Conservation (phyloP, 2,329 filamentous ascomycete species). For the Hymenoscyphus repandus region DNA sequence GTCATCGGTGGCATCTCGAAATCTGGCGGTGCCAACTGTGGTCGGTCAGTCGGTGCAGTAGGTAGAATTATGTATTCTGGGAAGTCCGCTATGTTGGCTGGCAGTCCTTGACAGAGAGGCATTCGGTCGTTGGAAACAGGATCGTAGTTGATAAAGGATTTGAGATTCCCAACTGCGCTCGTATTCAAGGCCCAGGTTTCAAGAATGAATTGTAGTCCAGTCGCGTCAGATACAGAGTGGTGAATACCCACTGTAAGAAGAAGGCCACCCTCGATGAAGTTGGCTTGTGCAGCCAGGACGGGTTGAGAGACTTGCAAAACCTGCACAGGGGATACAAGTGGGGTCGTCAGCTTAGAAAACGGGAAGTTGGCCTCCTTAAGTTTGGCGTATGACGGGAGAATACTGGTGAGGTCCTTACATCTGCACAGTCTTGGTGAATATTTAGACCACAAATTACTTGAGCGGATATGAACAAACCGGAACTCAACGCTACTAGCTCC, state of each 20-base stretch:
- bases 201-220: constrained; percentile 36
- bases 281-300: constrained; percentile 44
- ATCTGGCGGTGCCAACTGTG: constrained; percentile 10
- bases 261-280: constrained; percentile 43
- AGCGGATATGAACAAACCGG: not conserved
- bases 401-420: constrained; percentile 13
- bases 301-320: constrained; percentile 13
- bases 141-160: constrained; percentile 40
- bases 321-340: constrained; percentile 10
- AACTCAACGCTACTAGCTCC: constrained; percentile 9
- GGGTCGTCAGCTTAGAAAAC: constrained; percentile 15
- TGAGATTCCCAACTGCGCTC: constrained; percentile 40
- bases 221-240: constrained; percentile 47
- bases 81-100: constrained; percentile 31
- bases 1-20: constrained; percentile 24
- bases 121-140: constrained; percentile 38
- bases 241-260: constrained; percentile 44
- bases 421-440: constrained; percentile 5
- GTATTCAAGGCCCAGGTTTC: constrained; percentile 42
- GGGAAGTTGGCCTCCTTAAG: constrained; percentile 15
- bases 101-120: constrained; percentile 33
- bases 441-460: not conserved
- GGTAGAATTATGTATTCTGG: constrained; percentile 11
- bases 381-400: constrained; percentile 12
- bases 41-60: constrained; percentile 2